Evolutionary conservation across 2,329 filamentous ascomycete species (phyloP).

Genomic region (Cercospora sp.): DNA sequence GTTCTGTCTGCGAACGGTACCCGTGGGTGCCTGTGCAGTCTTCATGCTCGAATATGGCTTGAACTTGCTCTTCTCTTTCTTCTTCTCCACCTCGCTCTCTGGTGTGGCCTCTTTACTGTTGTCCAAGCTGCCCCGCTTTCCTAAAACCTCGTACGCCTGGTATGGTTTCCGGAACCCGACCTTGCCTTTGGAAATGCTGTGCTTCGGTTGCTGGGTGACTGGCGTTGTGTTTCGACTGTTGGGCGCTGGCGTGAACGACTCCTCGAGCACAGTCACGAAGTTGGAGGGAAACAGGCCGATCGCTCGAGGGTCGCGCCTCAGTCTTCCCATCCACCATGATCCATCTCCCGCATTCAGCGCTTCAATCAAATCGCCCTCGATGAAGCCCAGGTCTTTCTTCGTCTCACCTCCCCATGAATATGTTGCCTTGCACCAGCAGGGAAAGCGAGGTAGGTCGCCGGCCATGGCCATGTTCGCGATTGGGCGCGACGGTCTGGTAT

Average conservation of each 20-base stretch:
- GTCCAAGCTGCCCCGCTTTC: slow-evolving; percentile 27
- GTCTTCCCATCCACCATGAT: slow-evolving; percentile 94
- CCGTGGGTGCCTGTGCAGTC: slow-evolving; percentile 42
- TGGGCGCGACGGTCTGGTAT: slow-evolving; percentile 4
- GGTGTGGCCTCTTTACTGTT: slow-evolving; percentile 35
- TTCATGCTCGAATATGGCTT: slow-evolving; percentile 55
- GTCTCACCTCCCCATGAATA: slow-evolving; percentile 56
- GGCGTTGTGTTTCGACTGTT: slow-evolving; percentile 59
- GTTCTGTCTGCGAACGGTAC: slow-evolving; percentile 33
- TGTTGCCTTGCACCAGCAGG: slow-evolving; percentile 45
- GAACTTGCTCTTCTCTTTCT: slow-evolving; percentile 43
- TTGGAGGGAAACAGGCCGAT: slow-evolving; percentile 95
- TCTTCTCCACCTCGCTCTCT: slow-evolving; percentile 35
- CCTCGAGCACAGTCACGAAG: slow-evolving; percentile 87
- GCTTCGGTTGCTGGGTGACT: slow-evolving; percentile 55
- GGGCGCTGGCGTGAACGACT: slow-evolving; percentile 73
- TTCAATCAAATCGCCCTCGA: slow-evolving; percentile 97
- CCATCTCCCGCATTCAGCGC: slow-evolving; percentile 97
- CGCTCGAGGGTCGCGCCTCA: slow-evolving; percentile 85
- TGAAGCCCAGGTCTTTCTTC: slow-evolving; percentile 91
- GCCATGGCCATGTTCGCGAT: slow-evolving; percentile 20
- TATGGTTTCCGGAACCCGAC: slow-evolving; percentile 64
- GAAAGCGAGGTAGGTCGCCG: slow-evolving; percentile 36
- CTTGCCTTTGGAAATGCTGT: slow-evolving; percentile 51
- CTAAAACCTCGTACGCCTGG: slow-evolving; percentile 56